Conservation (phyloP, 2,329 filamentous ascomycete genomes). For the Penicillium sclerotiorum region DNA sequence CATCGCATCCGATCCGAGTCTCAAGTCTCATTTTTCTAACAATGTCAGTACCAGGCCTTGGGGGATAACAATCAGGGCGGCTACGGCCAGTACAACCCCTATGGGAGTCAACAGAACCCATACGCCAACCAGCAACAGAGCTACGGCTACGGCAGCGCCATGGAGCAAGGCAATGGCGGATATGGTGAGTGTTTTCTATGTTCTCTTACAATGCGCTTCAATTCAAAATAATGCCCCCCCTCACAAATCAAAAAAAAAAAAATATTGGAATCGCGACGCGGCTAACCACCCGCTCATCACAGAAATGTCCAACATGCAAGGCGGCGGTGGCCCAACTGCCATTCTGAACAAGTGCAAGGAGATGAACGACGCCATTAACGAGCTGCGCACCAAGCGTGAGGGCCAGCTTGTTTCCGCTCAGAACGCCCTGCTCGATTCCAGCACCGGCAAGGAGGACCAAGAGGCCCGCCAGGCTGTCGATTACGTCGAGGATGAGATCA, state of each 20-base stretch:
- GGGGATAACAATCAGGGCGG: conserved; percentile 38
- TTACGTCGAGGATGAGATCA: conserved; percentile 73
- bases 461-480: conserved; percentile 72
- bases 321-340: conserved; percentile 64
- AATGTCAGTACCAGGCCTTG: conserved; percentile 31
- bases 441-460: conserved; percentile 67
- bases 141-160: conserved; percentile 29
- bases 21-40: conserved; percentile 20
- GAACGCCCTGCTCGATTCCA: conserved; percentile 74
- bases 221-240: too few species aligned
- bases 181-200: conserved; percentile 46
- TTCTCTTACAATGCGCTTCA: too few species aligned
- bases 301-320: conserved; percentile 47
- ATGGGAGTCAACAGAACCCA: conserved; percentile 39
- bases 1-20: neutral
- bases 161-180: conserved; percentile 38
- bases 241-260: neutral
- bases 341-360: conserved; percentile 84
- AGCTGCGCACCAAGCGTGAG: conserved; percentile 65
- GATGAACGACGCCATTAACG: conserved; percentile 75
- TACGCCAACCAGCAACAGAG: conserved; percentile 31
- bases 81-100: conserved; percentile 61
- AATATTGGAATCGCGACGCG: neutral
- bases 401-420: conserved; percentile 58
- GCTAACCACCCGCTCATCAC: conserved; percentile 5